Base-by-base conservation (phyloP, 2,329 filamentous ascomycete genomes). In the Huntiella moniliformis region DNA sequence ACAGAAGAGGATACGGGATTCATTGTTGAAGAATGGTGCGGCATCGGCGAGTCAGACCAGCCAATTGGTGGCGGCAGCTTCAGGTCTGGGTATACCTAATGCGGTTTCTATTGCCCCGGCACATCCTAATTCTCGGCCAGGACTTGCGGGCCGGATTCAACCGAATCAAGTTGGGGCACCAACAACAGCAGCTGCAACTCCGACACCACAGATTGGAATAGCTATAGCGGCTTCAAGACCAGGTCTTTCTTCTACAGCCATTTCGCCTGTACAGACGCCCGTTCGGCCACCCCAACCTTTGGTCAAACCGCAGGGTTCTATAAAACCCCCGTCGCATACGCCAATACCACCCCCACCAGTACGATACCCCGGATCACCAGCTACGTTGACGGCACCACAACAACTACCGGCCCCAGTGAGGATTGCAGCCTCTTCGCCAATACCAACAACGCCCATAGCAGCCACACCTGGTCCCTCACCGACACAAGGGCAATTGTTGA, bases 81-180 rank as follows among this genome's bases (percentile, higher is more conserved):
- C 47, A 38, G 47, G 47, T 12, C 38, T 40, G 7, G 46, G 46
- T 1, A 34, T 49, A 13, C 34, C 38, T 5, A 45, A 45, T 15
- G 38, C 47, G 1, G 47, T 49, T 11, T 40, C 47, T 10, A 49
- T 45, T 41, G 38, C 47, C 18, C 46, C 35, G 6, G 46, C 46
- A 7, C 28, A 15, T 8, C 15, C 28, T n/a, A 43, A 33, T 13
- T 18, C 37, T 13, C 42, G 35, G 22, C 10, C 8, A 13, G 31
- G 13, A 34, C 31, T n/a, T 4, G 31, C 35, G 15, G 31, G 16
- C 8, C 22, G 11, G 18, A n/a, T 31, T 7, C 39, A 41, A 5
- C 38, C 16, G 16, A 18, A 15, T 16, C 15, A 15, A 18, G 7
- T 18, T 15, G 15, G 7, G 12, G 38, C 16, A 12, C 15, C 28